Base-by-base conservation (phyloP, 257 asterid species). In the Solanum stenotomum region DNA sequence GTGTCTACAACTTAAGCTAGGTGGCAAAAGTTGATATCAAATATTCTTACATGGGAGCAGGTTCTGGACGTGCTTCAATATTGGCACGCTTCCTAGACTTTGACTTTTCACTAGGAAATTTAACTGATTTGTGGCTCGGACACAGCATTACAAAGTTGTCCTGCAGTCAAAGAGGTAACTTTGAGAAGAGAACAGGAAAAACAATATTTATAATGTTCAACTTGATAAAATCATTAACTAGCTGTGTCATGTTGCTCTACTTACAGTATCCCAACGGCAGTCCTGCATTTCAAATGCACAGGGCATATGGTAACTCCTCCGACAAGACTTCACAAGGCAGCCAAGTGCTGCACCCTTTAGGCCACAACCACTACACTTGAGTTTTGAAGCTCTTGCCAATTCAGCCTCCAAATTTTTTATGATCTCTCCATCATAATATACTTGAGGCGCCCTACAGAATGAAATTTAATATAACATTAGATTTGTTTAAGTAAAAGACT, bases 341-440 rank as follows among this genome's bases (percentile, higher is more conserved):
- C 99, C 99, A 90, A 97, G 98, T 84, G 93, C 98, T 38, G 99
- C 99, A 87, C 99, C 99, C 89, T 95, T 97, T 86, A 91, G 92
- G 68, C 99, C 98, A 93, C 99, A 97, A 31, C 88, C 88, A 88
- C 92, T 95, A 87, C 99, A 97, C 92, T 95, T 97, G 89, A 97
- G 99, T 92, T 96, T 97, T 27, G 96, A 93, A 90, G 99, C 95
- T 92, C 99, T 94, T 56, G 88, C 94, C 89, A 97, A 85, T 87
- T 96, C 99, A 87, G 97, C 90, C 90, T 95, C 96, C 94, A 97
- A 93, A 89, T 97, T 97, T 92, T 89, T 94, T 35, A 97, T 92
- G 4, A 78, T 87, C 8, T 94, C 98, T 74, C 95, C 98, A 49
- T 85, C 94, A 90, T 89, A 97, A 85, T 94, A 97, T 68, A 96